These are phyloP conservation scores for Epichloe hybrida DNA, from an alignment of 2,329 filamentous ascomycete genomes.

Conservation along the genomic window DNA sequence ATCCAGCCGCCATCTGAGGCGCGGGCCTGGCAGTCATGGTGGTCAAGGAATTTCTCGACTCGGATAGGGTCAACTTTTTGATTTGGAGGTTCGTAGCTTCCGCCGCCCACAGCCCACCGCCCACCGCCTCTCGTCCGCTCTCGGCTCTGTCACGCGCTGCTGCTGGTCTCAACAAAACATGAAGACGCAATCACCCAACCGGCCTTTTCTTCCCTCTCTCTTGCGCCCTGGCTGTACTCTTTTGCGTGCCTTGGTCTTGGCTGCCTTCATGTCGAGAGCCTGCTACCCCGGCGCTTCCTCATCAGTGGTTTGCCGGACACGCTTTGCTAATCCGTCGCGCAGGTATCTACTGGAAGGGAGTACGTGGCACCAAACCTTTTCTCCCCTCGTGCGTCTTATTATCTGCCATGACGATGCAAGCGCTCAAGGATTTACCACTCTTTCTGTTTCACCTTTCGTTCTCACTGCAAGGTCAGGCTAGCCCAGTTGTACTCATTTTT, in stretches of 20 bases:
- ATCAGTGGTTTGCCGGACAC: constrained; percentile 3
- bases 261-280: constrained; percentile 8
- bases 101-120: constrained; percentile 8
- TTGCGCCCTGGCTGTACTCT: constrained; percentile 4
- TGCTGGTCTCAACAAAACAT: not conserved
- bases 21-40: constrained; percentile 28
- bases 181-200: constrained; percentile 1
- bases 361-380: constrained; percentile 29
- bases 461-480: not conserved
- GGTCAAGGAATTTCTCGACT: constrained; percentile 48
- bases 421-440: not conserved
- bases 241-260: constrained; percentile 6
- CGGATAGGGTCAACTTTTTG: constrained; percentile 55
- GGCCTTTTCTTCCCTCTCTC: constrained; percentile 2
- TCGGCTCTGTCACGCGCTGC: not conserved
- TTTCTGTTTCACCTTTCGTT: not conserved
- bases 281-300: constrained; percentile 4
- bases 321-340: constrained; percentile 6
- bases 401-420: not conserved
- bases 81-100: constrained; percentile 50
- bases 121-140: not conserved
- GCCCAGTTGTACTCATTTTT: not conserved
- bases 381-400: not conserved
- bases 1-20: constrained; percentile 20
- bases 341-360: constrained; percentile 50